These are phyloP conservation scores for Paraleonurus japonicus DNA, from an alignment of 257 asterid genomes.

Conservation along the genomic window DNA sequence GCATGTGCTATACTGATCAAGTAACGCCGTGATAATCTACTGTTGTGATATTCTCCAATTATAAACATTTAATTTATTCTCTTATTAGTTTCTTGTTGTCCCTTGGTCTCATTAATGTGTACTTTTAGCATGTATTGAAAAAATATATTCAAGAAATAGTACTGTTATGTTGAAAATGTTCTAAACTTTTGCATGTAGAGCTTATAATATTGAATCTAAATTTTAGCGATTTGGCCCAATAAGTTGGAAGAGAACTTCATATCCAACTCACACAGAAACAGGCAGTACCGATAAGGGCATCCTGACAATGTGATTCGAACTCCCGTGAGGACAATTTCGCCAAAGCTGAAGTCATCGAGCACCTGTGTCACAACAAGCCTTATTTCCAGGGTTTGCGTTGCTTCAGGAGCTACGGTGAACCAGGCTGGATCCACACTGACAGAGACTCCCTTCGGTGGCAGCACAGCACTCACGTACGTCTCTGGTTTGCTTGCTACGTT, in stretches of 20 bases:
- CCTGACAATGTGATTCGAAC: conserved; percentile 67
- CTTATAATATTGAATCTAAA: neutral
- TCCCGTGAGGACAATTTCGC: conserved; percentile 75
- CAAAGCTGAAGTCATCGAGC: conserved; percentile 69
- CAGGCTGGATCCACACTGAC: conserved; percentile 56
- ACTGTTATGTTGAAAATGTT: neutral
- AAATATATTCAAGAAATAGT: neutral
- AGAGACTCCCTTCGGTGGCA: conserved; percentile 56
- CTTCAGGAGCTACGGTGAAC: conserved; percentile 65
- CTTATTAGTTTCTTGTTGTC: neutral
- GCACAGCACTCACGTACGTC: conserved; percentile 57
- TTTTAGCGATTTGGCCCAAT: neutral
- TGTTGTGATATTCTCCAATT: conserved; percentile 14
- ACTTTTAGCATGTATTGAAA: conserved; percentile 1
- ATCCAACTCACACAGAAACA: conserved; percentile 36
- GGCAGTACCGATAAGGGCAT: conserved; percentile 67
- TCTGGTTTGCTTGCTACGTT: conserved; percentile 66
- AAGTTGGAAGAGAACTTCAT: neutral
- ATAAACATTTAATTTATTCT: conserved; percentile 20
- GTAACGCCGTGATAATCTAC: conserved; percentile 8
- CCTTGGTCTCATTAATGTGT: conserved; percentile 7
- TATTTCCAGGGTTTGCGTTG: conserved; percentile 53
- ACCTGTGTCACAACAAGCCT: conserved; percentile 46
- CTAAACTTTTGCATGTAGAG: neutral
- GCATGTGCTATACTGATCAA: conserved; percentile 68